Conservation (phyloP, 2,329 filamentous ascomycete species). For the Metarhizium guizhouense region DNA sequence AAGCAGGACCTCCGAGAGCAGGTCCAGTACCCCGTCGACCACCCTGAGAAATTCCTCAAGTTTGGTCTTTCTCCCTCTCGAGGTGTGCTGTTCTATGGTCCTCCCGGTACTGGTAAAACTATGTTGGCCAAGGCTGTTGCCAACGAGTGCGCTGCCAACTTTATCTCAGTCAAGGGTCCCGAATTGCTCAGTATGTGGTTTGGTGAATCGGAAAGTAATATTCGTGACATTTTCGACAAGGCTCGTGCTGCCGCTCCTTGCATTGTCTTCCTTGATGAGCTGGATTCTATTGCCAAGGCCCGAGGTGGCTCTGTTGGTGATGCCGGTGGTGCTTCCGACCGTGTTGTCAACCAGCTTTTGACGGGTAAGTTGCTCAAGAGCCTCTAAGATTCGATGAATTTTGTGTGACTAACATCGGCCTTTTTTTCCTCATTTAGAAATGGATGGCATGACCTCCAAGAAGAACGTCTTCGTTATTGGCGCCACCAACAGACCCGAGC, state of each 20-base stretch:
- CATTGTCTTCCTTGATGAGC: conserved; percentile 95
- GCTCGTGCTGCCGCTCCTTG: conserved; percentile 95
- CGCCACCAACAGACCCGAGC: conserved; percentile 96
- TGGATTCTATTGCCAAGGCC: conserved; percentile 98
- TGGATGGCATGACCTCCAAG: conserved; percentile 99
- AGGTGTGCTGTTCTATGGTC: conserved; percentile 97
- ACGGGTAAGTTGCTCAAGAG: conserved; percentile 58
- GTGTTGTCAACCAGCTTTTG: conserved; percentile 98
- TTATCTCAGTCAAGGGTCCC: conserved; percentile 98
- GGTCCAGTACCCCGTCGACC: conserved; percentile 97
- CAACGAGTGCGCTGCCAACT: conserved; percentile 98
- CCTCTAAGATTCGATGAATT: not conserved
- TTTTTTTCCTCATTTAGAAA: conserved; percentile 50
- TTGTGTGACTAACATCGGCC: conserved; percentile 28
- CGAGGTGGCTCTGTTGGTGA: conserved; percentile 95
- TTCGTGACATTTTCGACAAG: conserved; percentile 99
- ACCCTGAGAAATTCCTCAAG: conserved; percentile 99
- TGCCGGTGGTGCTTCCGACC: conserved; percentile 95
- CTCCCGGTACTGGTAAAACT: conserved; percentile 99
- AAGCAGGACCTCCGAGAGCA: conserved; percentile 99
- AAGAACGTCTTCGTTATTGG: conserved; percentile 99
- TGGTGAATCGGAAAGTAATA: conserved; percentile 99
- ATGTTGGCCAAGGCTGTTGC: conserved; percentile 98
- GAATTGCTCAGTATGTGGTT: conserved; percentile 99
- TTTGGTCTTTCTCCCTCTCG: conserved; percentile 96